These are phyloP conservation scores for Bonnemaisonia californica DNA, from an alignment of 31 red algal species.

Conservation along the genomic window DNA sequence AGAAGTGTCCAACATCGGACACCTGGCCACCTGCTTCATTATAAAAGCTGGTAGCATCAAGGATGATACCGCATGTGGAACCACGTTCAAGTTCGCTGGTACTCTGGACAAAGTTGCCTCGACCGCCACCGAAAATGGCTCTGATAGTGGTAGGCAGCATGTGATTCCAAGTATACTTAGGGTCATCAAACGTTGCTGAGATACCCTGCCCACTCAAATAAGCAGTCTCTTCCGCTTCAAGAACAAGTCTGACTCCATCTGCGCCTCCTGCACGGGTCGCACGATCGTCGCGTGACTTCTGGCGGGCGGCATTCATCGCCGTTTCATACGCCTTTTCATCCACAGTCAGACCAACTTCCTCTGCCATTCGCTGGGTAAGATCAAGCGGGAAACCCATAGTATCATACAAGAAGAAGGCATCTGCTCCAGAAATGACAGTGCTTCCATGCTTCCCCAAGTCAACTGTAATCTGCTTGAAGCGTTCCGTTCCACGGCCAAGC, in stretches of 20 bases:
- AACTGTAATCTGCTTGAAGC: slow-evolving; percentile 72
- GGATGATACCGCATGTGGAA: slow-evolving; percentile 58
- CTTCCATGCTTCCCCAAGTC: slow-evolving; percentile 38
- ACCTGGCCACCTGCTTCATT: slow-evolving; percentile 93
- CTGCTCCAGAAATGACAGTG: slow-evolving; percentile 71
- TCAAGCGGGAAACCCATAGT: slow-evolving; percentile 99
- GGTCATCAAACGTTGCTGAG: slow-evolving; percentile 74
- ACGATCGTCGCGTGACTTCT: slow-evolving; percentile 82
- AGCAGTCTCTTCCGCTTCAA: slow-evolving; percentile 91
- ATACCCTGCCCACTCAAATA: slow-evolving; percentile 37
- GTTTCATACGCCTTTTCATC: slow-evolving; percentile 77
- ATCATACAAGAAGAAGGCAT: slow-evolving; percentile 95
- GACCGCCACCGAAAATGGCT: slow-evolving; percentile 79
- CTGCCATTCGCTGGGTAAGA: slow-evolving; percentile 93
- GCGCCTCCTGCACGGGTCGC: slow-evolving; percentile 41
- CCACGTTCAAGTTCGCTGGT: slow-evolving; percentile 18
- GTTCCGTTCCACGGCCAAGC: slow-evolving; percentile 82
- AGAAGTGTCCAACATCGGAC: slow-evolving; percentile 76
- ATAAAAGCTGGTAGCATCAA: slow-evolving; percentile 88
- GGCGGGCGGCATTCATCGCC: slow-evolving; percentile 74
- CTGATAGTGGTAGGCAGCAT: slow-evolving; percentile 44
- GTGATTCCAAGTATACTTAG: slow-evolving; percentile 84
- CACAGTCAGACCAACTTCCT: slow-evolving; percentile 83
- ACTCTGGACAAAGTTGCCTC: slow-evolving; percentile 46
- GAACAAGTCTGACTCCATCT: slow-evolving; percentile 65